These are phyloP conservation scores for Cymbopogon flexuosus DNA, from an alignment of 202 grass and related monocot genomes.

Conservation along the genomic window DNA sequence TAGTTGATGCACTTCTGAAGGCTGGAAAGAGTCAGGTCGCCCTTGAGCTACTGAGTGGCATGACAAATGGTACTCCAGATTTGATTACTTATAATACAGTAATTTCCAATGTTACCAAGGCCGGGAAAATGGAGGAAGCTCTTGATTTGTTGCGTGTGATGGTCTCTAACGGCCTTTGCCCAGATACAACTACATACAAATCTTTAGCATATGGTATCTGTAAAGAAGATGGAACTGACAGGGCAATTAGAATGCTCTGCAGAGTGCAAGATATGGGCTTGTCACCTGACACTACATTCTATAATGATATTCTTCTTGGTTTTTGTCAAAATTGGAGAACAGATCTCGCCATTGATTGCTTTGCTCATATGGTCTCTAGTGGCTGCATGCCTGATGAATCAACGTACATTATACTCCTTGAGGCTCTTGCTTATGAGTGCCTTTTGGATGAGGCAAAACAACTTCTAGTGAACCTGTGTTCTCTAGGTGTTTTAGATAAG, in stretches of 20 bases:
- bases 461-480: constrained; percentile 34
- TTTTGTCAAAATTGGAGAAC: constrained; percentile 44
- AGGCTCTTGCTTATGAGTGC: constrained; percentile 48
- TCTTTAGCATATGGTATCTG: constrained; percentile 42
- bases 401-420: constrained; percentile 41
- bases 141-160: constrained; percentile 45
- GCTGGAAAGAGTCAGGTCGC: constrained; percentile 8
- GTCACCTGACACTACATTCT: constrained; percentile 28
- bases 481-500: constrained; percentile 33
- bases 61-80: constrained; percentile 14
- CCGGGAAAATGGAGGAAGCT: constrained; percentile 36
- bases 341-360: constrained; percentile 43
- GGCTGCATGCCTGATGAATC: constrained; percentile 55
- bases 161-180: constrained; percentile 28
- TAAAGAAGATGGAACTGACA: constrained; percentile 25
- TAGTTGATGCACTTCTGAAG: constrained; percentile 23
- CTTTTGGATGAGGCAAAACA: constrained; percentile 40
- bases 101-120: constrained; percentile 31
- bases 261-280: constrained; percentile 42
- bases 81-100: constrained; percentile 41
- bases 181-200: constrained; percentile 37
- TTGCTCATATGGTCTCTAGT: constrained; percentile 46
- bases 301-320: constrained; percentile 45
- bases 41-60: background rate
- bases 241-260: constrained; percentile 21